Conservation (phyloP, 805 yeast genomes). For the Metschnikowia cubensis region DNA sequence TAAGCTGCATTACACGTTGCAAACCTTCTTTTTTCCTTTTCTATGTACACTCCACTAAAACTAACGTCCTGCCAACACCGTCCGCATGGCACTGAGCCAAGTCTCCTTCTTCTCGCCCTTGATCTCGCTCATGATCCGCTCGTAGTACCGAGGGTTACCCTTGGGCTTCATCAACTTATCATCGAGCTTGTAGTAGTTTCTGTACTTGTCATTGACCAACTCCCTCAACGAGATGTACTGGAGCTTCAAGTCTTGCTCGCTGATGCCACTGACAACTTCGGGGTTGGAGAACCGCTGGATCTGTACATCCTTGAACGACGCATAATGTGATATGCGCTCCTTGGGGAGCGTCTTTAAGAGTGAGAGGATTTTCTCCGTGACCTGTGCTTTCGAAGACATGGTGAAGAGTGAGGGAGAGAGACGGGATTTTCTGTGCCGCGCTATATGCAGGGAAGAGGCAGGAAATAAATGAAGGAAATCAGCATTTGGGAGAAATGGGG, state of each 20-base stretch:
- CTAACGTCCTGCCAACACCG: constrained; percentile 72
- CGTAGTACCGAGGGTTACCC: constrained; percentile 79
- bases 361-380: constrained; percentile 54
- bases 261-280: constrained; percentile 34
- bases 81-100: constrained; percentile 60
- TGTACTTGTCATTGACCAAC: constrained; percentile 57
- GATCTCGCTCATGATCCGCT: constrained; percentile 64
- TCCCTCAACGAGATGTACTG: constrained; percentile 59
- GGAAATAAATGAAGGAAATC: too few species aligned
- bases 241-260: constrained; percentile 51
- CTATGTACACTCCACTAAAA: not conserved
- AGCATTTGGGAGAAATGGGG: too few species aligned
- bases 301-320: constrained; percentile 67
- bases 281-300: constrained; percentile 38
- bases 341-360: constrained; percentile 61
- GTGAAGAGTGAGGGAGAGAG: not conserved
- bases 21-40: too few species aligned
- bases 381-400: constrained; percentile 34
- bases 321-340: constrained; percentile 63
- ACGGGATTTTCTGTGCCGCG: not conserved
- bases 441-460: not conserved
- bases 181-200: constrained; percentile 57
- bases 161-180: constrained; percentile 71
- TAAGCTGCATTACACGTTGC: too few species aligned
- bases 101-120: constrained; percentile 68